Evolutionary conservation across 176 grass and related monocot species (phyloP).

Genomic region (Urochloa ruziziensis): DNA sequence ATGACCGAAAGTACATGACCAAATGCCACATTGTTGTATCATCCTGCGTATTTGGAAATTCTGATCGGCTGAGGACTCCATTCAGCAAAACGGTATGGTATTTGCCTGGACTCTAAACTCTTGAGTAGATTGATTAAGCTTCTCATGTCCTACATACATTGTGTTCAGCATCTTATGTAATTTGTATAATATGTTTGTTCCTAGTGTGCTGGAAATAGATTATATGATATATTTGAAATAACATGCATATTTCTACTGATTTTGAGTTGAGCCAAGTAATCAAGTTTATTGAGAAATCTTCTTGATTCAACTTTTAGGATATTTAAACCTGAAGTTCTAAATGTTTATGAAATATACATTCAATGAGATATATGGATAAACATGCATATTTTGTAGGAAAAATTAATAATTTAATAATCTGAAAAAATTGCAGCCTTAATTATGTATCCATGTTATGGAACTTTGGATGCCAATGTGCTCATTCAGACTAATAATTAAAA

Average conservation of each 20-base stretch:
- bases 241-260: neutral
- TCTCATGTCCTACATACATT: neutral
- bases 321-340: neutral
- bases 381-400: neutral
- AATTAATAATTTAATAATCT: neutral
- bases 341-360: neutral
- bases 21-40: slow-evolving; percentile 97
- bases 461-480: neutral
- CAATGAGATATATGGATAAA: neutral
- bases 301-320: neutral
- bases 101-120: slow-evolving; percentile 3
- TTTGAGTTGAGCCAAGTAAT: slow-evolving; percentile 4
- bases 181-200: slow-evolving; percentile 5
- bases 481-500: neutral
- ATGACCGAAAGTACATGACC: slow-evolving; percentile 76
- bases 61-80: slow-evolving; percentile 91
- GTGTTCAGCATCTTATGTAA: neutral
- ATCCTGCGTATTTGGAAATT: slow-evolving; percentile 99
- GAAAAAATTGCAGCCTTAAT: neutral
- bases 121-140: slow-evolving; percentile 14
- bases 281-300: neutral
- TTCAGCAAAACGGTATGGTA: slow-evolving; percentile 87
- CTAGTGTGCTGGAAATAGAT: neutral
- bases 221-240: neutral
- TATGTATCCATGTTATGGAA: neutral